Evolutionary conservation across 1,284 basidiomycete genomes (phyloP), one percentile per base, ranked within the genome.

Genomic region (Mycosarcoma maydis): DNA sequence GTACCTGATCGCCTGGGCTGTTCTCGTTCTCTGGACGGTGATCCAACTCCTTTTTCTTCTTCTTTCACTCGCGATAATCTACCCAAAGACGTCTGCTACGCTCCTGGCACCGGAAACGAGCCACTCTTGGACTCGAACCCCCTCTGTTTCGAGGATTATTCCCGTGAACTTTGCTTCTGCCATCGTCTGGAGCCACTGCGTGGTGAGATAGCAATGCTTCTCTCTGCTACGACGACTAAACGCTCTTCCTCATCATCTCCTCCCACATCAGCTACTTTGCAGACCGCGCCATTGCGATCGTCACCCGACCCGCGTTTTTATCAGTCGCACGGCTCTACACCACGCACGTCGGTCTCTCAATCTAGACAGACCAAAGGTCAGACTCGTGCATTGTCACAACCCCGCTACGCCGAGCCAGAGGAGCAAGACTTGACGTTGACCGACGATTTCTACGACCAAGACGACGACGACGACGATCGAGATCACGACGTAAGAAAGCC

Each of bases 401-500:
- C 43, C 36, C 36, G 20, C 8, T 17, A 24, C 22, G 23, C 16
- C 26, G 47, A 59, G 16, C 39, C 42, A 19, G 36, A 37, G 26
- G 47, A 58, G 10, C 50, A 55, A 20, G 55, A 55, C 34, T 32
- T 38, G 8, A 67, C 57, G 4, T 52, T 36, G 13, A 57, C 46
- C 14, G 65, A 68, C 48, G 58, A 68, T 30, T 57, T 61, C 24
- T 55, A 49, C 58, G 49, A 56, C 43, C 39, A 54, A 33, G 60
- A 57, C 34, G 54, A 65, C 19, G 48, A 51, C 19, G 41, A 53
- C 22, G 44, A 47, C 17, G 36, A 43, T 22, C 33, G 26, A 33
- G 54, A 59, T 41, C 40, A 34, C 24, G 55, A 40, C 8, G 57
- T 51, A 29, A 17, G 36, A 10, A 19, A 59, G 24, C 59, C 59